Evolutionary conservation across 305 asterid species (phyloP).

Genomic region (Solanum hybrid): DNA sequence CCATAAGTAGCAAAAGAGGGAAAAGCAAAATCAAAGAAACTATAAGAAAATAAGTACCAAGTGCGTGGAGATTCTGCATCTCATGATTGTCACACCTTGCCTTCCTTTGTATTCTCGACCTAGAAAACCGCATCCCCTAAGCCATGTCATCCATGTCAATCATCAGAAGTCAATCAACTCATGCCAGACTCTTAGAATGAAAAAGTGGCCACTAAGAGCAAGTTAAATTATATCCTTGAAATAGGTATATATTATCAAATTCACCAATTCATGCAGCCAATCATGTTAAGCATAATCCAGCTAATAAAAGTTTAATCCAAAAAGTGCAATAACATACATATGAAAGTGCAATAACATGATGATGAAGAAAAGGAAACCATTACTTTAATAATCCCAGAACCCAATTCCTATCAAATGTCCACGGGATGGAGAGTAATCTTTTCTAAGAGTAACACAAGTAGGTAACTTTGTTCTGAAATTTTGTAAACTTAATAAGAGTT

Average conservation of each 20-base stretch:
- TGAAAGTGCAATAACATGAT: neutral
- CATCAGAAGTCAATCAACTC: neutral
- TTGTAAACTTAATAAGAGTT: too few relatives aligned
- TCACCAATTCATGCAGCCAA: neutral
- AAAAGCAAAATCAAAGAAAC: neutral
- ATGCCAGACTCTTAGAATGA: neutral
- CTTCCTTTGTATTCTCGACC: neutral
- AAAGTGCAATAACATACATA: too few relatives aligned
- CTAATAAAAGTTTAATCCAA: neutral
- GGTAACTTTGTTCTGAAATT: too few relatives aligned
- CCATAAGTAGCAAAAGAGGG: neutral
- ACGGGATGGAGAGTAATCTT: too few relatives aligned
- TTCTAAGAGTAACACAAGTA: too few relatives aligned
- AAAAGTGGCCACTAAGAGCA: neutral
- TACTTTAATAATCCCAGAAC: too few relatives aligned
- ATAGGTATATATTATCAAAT: neutral
- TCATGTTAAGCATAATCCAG: neutral
- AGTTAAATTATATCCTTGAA: neutral
- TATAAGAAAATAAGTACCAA: neutral
- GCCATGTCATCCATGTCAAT: neutral
- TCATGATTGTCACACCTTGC: neutral
- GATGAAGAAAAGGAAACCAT: too few relatives aligned
- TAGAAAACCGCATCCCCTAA: neutral
- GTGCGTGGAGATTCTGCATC: neutral
- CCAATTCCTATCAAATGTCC: too few relatives aligned